Percentiles rank a stretch among this genome's conserved stretches.
Evolutionary conservation across 495 filamentous ascomycete genomes (phyloP).

Genomic region (Podospora australis): DNA sequence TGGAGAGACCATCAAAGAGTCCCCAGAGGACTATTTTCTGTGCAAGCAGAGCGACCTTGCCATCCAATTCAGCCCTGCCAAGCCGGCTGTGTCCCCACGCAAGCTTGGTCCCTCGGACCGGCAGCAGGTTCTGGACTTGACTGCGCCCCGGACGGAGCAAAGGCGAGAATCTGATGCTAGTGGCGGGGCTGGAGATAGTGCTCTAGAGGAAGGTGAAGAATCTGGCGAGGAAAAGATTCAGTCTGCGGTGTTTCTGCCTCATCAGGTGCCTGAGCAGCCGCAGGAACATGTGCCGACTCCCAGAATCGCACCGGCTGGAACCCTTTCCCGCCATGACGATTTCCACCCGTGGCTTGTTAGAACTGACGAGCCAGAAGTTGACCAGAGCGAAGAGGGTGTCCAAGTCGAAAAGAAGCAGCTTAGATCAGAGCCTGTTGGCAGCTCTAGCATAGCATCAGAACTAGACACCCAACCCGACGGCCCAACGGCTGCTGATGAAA

Average conservation of each 20-base stretch:
- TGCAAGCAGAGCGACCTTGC: slow-evolving; percentile 1
- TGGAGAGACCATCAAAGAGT: slow-evolving; percentile 5
- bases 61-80: not conserved
- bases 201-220: slow-evolving; percentile 64
- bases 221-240: slow-evolving; percentile 91
- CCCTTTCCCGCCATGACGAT: slow-evolving; percentile 27
- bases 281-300: slow-evolving; percentile 36
- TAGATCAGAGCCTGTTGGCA: slow-evolving; percentile 18
- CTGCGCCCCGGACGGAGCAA: slow-evolving; percentile 9
- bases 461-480: slow-evolving; percentile 30
- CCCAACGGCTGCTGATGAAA: slow-evolving; percentile 34
- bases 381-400: slow-evolving; percentile 22
- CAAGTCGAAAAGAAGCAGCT: slow-evolving; percentile 14
- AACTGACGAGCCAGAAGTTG: slow-evolving; percentile 41
- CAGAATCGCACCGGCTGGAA: slow-evolving; percentile 19
- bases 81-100: slow-evolving; percentile 2
- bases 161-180: slow-evolving; percentile 26
- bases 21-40: slow-evolving; percentile 18
- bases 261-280: slow-evolving; percentile 58
- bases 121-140: slow-evolving; percentile 7
- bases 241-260: slow-evolving; percentile 88
- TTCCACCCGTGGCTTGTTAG: slow-evolving; percentile 47
- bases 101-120: slow-evolving; percentile 2
- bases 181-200: slow-evolving; percentile 33
- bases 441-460: slow-evolving; percentile 24